Conservation (phyloP, 2,329 filamentous ascomycete genomes). For the Fusarium lateritium region DNA sequence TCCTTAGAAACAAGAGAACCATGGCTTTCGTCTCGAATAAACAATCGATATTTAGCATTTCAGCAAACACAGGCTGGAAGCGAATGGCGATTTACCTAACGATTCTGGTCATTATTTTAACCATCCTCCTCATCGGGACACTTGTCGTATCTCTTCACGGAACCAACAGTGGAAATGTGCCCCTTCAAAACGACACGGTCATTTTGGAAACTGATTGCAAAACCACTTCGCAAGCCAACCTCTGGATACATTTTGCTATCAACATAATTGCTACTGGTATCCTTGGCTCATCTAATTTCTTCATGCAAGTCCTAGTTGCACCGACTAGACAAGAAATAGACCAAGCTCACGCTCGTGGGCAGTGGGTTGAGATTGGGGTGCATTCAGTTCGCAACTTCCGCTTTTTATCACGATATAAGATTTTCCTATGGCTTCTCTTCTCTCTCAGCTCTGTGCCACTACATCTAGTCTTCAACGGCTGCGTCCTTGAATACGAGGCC, state of each 20-base stretch:
- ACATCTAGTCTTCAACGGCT: slow-evolving; percentile 4
- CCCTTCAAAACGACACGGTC: background rate
- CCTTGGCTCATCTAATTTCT: slow-evolving; percentile 54
- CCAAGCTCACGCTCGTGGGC: slow-evolving; percentile 15
- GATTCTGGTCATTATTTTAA: background rate
- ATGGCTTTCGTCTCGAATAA: too few species aligned
- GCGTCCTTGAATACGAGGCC: background rate
- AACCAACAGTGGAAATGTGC: background rate
- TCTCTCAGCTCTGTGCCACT: slow-evolving; percentile 9
- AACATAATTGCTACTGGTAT: slow-evolving; percentile 45
- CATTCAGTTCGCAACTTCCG: slow-evolving; percentile 27
- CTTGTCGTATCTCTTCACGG: background rate
- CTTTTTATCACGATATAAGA: background rate
- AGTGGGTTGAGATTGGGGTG: slow-evolving; percentile 41
- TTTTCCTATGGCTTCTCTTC: slow-evolving; percentile 2
- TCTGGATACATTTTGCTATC: slow-evolving; percentile 19
- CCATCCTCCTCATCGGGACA: background rate
- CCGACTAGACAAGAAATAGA: slow-evolving; percentile 52
- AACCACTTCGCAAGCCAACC: background rate
- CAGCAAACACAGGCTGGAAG: too few species aligned
- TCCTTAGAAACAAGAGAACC: too few species aligned
- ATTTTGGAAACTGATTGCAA: background rate
- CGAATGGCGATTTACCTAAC: too few species aligned
- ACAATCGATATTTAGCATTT: too few species aligned
- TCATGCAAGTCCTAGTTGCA: slow-evolving; percentile 53